phyloP scores from a whole-genome alignment of 1,284 basidiomycete species.

The Heterobasidion parviporum region DNA sequence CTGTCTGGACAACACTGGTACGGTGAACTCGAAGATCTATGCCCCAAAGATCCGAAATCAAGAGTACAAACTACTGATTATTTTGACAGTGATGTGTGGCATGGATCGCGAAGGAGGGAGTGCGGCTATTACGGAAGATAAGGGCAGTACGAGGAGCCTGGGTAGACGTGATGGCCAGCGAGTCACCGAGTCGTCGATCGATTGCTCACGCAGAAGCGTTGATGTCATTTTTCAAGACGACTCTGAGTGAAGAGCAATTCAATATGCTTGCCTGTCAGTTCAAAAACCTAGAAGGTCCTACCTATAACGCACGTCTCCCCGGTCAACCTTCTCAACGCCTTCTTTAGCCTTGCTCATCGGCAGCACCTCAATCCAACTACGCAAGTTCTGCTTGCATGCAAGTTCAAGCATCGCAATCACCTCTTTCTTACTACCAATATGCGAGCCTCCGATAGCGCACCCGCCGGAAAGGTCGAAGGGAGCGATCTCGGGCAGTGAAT shows the following conservation, averaged over 20 bases:
- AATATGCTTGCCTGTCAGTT: background rate
- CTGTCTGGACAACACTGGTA: no score
- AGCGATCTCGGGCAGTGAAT: background rate
- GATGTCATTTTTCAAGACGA: background rate
- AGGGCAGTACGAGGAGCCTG: background rate
- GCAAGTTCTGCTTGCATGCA: slow-evolving; percentile 44
- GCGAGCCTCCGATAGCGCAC: slow-evolving; percentile 31
- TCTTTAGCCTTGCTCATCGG: background rate
- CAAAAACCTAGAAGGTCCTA: background rate
- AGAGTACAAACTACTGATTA: no score
- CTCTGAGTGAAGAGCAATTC: background rate
- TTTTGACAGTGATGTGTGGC: no score
- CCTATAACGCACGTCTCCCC: background rate
- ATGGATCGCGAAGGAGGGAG: no score
- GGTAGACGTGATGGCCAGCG: background rate
- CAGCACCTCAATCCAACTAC: slow-evolving; percentile 9
- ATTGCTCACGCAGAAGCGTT: background rate
- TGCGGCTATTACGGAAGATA: background rate
- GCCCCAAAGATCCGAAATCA: no score
- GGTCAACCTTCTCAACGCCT: background rate
- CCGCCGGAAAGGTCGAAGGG: slow-evolving; percentile 30
- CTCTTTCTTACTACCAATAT: slow-evolving; percentile 61
- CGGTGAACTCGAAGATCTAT: no score
- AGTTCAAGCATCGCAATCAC: slow-evolving; percentile 51
- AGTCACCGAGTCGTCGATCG: background rate